Evolutionary conservation across 2,329 filamentous ascomycete genomes (phyloP).

Genomic region (Thelonectria blattea): DNA sequence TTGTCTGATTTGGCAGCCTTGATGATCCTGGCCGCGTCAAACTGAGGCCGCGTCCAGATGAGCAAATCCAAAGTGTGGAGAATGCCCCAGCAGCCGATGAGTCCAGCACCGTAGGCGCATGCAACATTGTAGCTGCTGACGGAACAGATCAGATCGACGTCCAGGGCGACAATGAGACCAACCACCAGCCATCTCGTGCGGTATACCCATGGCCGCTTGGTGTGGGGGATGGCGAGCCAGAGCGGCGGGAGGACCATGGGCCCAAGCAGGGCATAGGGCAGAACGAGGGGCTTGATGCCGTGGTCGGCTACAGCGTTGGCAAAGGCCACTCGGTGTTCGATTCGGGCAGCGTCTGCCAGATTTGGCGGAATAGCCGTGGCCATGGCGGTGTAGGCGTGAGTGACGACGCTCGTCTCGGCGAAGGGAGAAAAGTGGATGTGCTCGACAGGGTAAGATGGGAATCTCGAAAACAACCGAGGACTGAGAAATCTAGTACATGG

Average conservation of each 20-base stretch:
- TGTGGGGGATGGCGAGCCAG: slow-evolving; percentile 64
- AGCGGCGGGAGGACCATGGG: slow-evolving; percentile 56
- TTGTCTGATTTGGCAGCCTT: slow-evolving; percentile 37
- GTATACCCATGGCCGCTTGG: slow-evolving; percentile 56
- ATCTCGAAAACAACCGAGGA: neutral
- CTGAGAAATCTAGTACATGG: neutral
- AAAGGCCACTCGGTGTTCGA: slow-evolving; percentile 48
- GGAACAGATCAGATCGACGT: slow-evolving; percentile 48
- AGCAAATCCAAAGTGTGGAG: slow-evolving; percentile 57
- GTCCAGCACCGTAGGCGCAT: slow-evolving; percentile 56
- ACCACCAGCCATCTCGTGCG: slow-evolving; percentile 56
- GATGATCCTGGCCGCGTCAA: slow-evolving; percentile 59
- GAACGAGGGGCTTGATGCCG: slow-evolving; percentile 53
- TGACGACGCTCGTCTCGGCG: neutral
- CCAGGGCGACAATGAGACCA: slow-evolving; percentile 49
- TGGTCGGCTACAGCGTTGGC: slow-evolving; percentile 46
- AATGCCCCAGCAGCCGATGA: slow-evolving; percentile 58
- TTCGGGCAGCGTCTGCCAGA: slow-evolving; percentile 38
- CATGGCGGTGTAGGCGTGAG: slow-evolving; percentile 12
- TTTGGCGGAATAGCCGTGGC: slow-evolving; percentile 12
- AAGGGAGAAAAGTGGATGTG: neutral
- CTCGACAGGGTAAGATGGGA: neutral
- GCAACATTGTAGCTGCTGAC: slow-evolving; percentile 60
- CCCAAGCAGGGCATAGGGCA: slow-evolving; percentile 58
- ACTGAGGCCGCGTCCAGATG: slow-evolving; percentile 62